Conservation (phyloP, 148 eudicot species). For the Camellia japonica region DNA sequence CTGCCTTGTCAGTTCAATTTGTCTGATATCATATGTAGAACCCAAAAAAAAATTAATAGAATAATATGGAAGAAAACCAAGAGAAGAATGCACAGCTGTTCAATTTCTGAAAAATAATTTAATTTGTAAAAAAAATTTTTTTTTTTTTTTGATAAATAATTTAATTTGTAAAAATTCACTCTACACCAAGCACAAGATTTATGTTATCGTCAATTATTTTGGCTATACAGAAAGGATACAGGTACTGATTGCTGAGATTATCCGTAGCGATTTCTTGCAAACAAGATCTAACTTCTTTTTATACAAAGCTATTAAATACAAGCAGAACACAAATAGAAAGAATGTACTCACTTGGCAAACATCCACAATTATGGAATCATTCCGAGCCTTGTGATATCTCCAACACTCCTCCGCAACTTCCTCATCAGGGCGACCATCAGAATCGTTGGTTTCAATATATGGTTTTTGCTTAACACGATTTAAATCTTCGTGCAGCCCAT, state of each 20-base stretch:
- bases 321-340: background rate
- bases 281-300: background rate
- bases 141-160: too few relatives aligned
- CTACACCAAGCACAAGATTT: too few relatives aligned
- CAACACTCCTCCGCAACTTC: slow-evolving; percentile 92
- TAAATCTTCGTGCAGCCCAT: slow-evolving; percentile 93
- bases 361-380: slow-evolving; percentile 88
- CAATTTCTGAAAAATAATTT: background rate
- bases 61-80: too few relatives aligned
- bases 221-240: background rate
- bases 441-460: slow-evolving; percentile 79
- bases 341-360: slow-evolving; percentile 63
- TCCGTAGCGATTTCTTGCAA: background rate
- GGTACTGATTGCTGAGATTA: background rate
- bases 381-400: slow-evolving; percentile 84
- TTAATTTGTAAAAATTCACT: too few relatives aligned
- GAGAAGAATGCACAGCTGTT: background rate
- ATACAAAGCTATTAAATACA: background rate
- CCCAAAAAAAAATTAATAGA: too few relatives aligned
- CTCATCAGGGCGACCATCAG: slow-evolving; percentile 77
- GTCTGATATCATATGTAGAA: too few relatives aligned
- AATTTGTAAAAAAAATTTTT: too few relatives aligned
- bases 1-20: too few relatives aligned
- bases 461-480: slow-evolving; percentile 94
- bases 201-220: background rate